Evolutionary conservation across 768 basidiomycete species (phyloP), one percentile per base, ranked within the genome.

Genomic region (Lactarius quietus): DNA sequence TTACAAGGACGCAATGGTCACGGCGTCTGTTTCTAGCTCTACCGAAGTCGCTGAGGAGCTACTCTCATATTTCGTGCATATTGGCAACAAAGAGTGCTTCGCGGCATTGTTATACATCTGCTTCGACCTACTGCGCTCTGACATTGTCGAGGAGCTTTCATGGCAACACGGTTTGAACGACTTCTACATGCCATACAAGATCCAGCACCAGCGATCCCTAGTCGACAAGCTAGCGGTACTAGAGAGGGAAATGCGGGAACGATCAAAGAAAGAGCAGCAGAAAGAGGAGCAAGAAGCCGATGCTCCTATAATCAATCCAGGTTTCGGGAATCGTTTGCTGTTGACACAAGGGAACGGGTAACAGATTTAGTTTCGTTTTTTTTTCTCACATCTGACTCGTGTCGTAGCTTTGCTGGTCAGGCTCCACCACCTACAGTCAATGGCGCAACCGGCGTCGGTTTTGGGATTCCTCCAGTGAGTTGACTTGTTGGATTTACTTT

Each of bases 31-130:
- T n/a, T 97, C 95, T 2, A 80, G 72, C 36, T 88, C 86, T n/a
- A 89, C 84, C 3, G 92, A 97, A 63, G 90, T 98, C 36, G 92
- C 95, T 5, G 96, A 99, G 76, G 97, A 98, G 58, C 82, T 98
- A 20, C 81, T 98, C 29, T 89, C 89, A 5, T 98, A 98, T 81
- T 99, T 98, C 74, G 95, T 97, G 63, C 92, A 94, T 77, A 98
- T 99, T 69, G 97, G 97, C 38, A 96, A 96, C 83, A 95, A 95
- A 78, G 97, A 99, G 74, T 96, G 94, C 77, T 99, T 96, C 76
- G 90, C 93, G 0, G 93, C 90, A 1, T 80, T 90, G 68, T 84
- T 98, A 28, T 98, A 87, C 71, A 84, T 90, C 59, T 97, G 95
- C 80, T 99, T 95, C 79, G 96, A 99, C 77, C 82, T 98, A n/a